Conservation (phyloP, 345 rosid species). For the Raphanus raphanistrum region DNA sequence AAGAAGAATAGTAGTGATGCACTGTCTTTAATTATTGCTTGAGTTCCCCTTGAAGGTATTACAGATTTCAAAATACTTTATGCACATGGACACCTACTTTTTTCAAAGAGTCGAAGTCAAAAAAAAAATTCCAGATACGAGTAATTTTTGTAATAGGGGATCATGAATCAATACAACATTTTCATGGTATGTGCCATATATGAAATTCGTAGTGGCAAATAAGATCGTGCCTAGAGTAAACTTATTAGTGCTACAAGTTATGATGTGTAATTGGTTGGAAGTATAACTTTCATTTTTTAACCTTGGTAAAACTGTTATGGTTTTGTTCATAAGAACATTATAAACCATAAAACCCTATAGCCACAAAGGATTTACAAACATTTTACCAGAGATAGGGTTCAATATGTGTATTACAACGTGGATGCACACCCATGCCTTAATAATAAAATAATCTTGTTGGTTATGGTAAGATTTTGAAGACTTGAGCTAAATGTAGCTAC, state of each 20-base stretch:
- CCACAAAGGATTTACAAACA: neutral
- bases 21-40: neutral
- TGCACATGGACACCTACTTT: constrained; percentile 16
- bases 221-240: neutral
- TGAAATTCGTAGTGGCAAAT: neutral
- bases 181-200: neutral
- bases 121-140: neutral
- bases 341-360: neutral
- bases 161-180: neutral
- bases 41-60: constrained; percentile 1
- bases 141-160: neutral
- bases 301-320: too few relatives aligned
- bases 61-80: constrained; percentile 16
- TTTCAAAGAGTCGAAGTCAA: neutral
- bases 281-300: too few relatives aligned
- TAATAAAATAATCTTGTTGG: too few relatives aligned
- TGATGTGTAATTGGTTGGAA: neutral
- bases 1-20: neutral
- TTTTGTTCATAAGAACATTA: too few relatives aligned
- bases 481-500: neutral
- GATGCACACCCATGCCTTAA: too few relatives aligned
- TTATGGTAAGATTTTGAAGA: neutral
- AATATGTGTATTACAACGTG: too few relatives aligned
- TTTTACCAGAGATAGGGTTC: neutral
- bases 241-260: neutral